These are phyloP conservation scores for Arachis monticola DNA, from an alignment of 331 rosid species.

Conservation along the genomic window DNA sequence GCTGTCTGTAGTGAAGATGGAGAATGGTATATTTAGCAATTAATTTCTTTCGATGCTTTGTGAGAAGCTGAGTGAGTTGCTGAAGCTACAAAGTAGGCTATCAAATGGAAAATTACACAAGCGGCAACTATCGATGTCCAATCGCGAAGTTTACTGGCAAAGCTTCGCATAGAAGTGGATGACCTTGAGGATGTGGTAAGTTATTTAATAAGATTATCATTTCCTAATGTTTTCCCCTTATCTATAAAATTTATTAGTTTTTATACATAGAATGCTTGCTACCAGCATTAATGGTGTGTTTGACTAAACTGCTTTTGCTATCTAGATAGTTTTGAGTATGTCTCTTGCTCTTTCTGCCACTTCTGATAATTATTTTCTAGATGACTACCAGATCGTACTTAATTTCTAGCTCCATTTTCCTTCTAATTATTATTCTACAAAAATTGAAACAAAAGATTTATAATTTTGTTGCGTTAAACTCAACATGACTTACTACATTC, in stretches of 20 bases:
- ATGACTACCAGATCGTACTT: no score
- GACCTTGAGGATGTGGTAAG: constrained; percentile 97
- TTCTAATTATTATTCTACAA: no score
- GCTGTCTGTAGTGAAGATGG: no score
- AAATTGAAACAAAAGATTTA: no score
- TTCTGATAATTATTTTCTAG: no score
- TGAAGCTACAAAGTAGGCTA: constrained; percentile 95
- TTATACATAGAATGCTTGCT: not conserved
- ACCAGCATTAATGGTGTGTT: constrained; percentile 14
- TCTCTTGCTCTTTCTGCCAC: not conserved
- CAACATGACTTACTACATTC: no score
- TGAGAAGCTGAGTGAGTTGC: constrained; percentile 92
- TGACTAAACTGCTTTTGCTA: constrained; percentile 9
- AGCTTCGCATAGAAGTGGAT: constrained; percentile 89
- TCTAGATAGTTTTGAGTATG: constrained; percentile 7
- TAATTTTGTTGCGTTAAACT: no score
- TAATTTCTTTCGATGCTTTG: constrained; percentile 64
- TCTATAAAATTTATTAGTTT: no score
- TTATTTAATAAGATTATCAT: constrained; percentile 22
- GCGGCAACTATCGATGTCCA: constrained; percentile 86
- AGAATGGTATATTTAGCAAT: not conserved
- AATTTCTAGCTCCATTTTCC: no score
- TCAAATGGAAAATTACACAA: constrained; percentile 89
- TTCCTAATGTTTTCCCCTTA: no score
- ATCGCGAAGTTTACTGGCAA: constrained; percentile 79